phyloP scores from a whole-genome alignment of 805 yeast species.

The Maudiozyma bulderi region DNA sequence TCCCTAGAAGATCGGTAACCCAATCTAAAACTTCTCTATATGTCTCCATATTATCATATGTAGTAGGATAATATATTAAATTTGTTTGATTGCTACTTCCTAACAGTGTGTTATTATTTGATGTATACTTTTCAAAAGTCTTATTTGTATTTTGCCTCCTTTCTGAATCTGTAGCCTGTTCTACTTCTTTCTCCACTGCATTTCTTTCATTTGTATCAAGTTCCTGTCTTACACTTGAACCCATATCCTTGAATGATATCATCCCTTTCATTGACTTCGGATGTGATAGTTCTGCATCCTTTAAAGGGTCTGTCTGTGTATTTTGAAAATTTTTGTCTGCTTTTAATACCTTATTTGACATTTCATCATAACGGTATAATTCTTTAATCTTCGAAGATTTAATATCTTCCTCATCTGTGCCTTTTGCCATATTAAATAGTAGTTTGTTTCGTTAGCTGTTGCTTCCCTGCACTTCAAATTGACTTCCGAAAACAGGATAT shows the following conservation, averaged over 20 bases:
- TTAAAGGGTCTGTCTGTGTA: slow-evolving; percentile 30
- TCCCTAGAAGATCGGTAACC: slow-evolving; percentile 46
- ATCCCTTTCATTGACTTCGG: slow-evolving; percentile 70
- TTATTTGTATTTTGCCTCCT: slow-evolving; percentile 1
- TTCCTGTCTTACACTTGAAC: slow-evolving; percentile 27
- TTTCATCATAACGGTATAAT: slow-evolving; percentile 53
- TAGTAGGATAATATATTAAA: slow-evolving; percentile 54
- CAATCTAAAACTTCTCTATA: slow-evolving; percentile 53
- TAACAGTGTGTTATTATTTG: slow-evolving; percentile 21
- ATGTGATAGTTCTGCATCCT: slow-evolving; percentile 43
- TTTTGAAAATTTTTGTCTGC: slow-evolving; percentile 46
- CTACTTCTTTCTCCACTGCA: slow-evolving; percentile 14
- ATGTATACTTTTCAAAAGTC: neutral
- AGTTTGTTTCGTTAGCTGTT: too few relatives aligned
- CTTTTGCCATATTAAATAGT: slow-evolving; percentile 4
- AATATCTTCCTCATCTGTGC: slow-evolving; percentile 6
- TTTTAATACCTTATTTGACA: slow-evolving; percentile 66
- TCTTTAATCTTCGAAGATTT: slow-evolving; percentile 19
- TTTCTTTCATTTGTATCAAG: slow-evolving; percentile 10
- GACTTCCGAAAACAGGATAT: too few relatives aligned
- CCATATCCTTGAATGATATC: slow-evolving; percentile 64
- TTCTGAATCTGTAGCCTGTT: slow-evolving; percentile 7
- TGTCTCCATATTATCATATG: slow-evolving; percentile 38
- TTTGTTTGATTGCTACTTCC: slow-evolving; percentile 36
- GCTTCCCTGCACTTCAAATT: too few relatives aligned